These are phyloP conservation scores for Amesomyces nigricolor DNA, from an alignment of 2,329 filamentous ascomycete genomes.

Conservation along the genomic window DNA sequence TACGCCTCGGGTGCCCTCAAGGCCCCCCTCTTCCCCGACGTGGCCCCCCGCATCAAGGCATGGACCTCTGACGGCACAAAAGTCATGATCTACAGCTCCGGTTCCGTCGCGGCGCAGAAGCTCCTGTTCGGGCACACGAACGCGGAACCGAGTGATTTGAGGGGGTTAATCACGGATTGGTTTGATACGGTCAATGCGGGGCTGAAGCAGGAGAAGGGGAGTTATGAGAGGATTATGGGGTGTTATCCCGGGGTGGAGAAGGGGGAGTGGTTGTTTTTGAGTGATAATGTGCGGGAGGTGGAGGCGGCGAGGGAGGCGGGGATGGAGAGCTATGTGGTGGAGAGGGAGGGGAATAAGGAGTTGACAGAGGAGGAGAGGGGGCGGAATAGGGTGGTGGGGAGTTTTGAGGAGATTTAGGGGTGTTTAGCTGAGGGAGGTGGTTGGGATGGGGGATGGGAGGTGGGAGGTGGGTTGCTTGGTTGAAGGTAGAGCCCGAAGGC, in stretches of 20 bases:
- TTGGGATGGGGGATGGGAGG: no score
- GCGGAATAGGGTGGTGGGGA: conserved; percentile 28
- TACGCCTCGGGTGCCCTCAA: conserved; percentile 64
- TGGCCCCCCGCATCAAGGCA: conserved; percentile 54
- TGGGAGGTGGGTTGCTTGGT: no score
- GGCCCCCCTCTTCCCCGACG: conserved; percentile 70
- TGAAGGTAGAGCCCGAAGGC: no score
- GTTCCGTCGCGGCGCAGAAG: conserved; percentile 75
- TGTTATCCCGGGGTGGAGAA: conserved; percentile 41
- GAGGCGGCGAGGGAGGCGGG: conserved; percentile 56
- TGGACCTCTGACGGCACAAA: conserved; percentile 51
- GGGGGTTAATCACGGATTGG: conserved; percentile 55
- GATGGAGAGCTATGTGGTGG: conserved; percentile 57
- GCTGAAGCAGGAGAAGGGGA: conserved; percentile 59
- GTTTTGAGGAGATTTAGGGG: conserved; percentile 29
- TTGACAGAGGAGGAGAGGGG: conserved; percentile 41
- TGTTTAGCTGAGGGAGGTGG: neutral
- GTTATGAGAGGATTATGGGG: conserved; percentile 61
- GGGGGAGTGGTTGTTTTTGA: conserved; percentile 67
- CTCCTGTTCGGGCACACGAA: conserved; percentile 67
- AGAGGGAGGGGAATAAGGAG: conserved; percentile 64
- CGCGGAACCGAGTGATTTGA: conserved; percentile 54
- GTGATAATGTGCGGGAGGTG: conserved; percentile 70
- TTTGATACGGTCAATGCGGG: conserved; percentile 81
- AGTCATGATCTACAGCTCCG: conserved; percentile 76